These are phyloP conservation scores for Cercophora sp. DNA, from an alignment of 495 filamentous ascomycete genomes.

Conservation along the genomic window DNA sequence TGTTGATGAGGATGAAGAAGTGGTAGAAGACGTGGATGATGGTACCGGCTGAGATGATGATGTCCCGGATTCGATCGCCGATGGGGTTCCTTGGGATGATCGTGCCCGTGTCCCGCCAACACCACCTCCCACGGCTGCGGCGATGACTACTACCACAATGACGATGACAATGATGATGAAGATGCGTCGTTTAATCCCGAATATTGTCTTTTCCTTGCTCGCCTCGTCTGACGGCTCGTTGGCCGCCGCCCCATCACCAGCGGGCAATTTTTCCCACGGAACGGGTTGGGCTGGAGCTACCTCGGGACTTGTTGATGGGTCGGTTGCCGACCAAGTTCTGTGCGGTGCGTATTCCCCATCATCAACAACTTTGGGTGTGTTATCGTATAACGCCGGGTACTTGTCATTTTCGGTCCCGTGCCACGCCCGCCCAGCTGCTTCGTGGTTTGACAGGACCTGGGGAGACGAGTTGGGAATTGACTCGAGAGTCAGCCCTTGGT, in stretches of 20 bases:
- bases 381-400: constrained; percentile 23
- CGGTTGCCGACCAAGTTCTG: background rate
- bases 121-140: constrained; percentile 24
- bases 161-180: constrained; percentile 22
- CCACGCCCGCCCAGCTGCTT: constrained; percentile 1
- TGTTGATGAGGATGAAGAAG: too few species aligned
- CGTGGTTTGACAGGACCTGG: constrained; percentile 7
- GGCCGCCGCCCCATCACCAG: background rate
- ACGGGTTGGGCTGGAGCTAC: background rate
- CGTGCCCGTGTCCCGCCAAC: constrained; percentile 19
- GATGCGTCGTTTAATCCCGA: constrained; percentile 18
- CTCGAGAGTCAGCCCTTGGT: constrained; percentile 14
- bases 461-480: constrained; percentile 15
- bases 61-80: too few species aligned
- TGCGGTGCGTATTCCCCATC: background rate
- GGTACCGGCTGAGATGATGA: too few species aligned
- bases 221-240: background rate
- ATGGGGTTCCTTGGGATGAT: background rate
- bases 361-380: constrained; percentile 19
- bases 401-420: constrained; percentile 19
- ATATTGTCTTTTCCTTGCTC: constrained; percentile 16
- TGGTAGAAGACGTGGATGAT: too few species aligned
- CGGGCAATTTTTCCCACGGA: constrained; percentile 18
- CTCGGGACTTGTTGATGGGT: constrained; percentile 4
- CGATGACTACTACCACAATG: constrained; percentile 17